Evolutionary conservation across 169 alveolate genomes (phyloP).

Genomic region (Plasmodium relictum): DNA sequence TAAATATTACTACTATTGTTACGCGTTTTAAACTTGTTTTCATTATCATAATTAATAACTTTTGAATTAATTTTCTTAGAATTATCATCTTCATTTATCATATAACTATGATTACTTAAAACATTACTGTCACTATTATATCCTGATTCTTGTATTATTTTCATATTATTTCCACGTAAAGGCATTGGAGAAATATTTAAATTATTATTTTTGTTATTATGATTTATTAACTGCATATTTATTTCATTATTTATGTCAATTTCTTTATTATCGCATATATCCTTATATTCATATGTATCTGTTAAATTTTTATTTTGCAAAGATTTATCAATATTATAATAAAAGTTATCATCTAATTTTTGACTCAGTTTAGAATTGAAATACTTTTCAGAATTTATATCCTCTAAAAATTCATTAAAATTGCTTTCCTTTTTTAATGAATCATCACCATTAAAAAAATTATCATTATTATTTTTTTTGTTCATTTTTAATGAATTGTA

Average conservation of each 20-base stretch:
- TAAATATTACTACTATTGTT: slow-evolving; percentile 61
- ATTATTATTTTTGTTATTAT: neutral
- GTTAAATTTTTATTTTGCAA: slow-evolving; percentile 30
- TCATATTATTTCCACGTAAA: slow-evolving; percentile 7
- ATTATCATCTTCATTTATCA: slow-evolving; percentile 27
- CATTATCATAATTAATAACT: slow-evolving; percentile 1
- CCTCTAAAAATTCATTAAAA: slow-evolving; percentile 74
- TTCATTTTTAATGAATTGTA: neutral
- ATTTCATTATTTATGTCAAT: neutral
- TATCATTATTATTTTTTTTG: neutral
- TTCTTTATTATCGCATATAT: slow-evolving; percentile 1
- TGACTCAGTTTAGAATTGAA: slow-evolving; percentile 3
- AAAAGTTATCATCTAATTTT: slow-evolving; percentile 36
- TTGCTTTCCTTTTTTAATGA: slow-evolving; percentile 53
- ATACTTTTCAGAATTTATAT: slow-evolving; percentile 20
- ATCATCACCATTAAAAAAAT: slow-evolving; percentile 17
- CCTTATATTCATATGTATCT: slow-evolving; percentile 34
- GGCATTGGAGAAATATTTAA: neutral
- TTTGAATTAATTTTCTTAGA: slow-evolving; percentile 25
- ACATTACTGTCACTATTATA: slow-evolving; percentile 68
- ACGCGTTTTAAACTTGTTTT: slow-evolving; percentile 13
- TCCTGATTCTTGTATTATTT: slow-evolving; percentile 22
- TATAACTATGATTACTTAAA: slow-evolving; percentile 8
- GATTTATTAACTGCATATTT: neutral
- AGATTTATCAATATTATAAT: neutral